Percentiles rank a stretch among this genome's conserved stretches.
These are phyloP conservation scores for Lactifluus pinguis DNA, from an alignment of 768 basidiomycete genomes.

Conservation along the genomic window DNA sequence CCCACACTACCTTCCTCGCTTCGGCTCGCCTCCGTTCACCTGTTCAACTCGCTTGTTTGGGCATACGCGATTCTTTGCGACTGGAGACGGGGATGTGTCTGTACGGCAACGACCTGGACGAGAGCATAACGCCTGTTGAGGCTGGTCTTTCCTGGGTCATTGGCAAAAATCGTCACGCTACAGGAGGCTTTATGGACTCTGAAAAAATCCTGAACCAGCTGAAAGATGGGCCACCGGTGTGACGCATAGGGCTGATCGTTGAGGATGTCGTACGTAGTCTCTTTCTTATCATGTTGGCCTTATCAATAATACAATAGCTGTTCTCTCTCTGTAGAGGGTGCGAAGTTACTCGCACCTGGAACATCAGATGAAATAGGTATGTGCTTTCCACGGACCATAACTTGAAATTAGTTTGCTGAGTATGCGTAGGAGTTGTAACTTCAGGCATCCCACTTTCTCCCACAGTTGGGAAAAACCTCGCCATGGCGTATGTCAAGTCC, in stretches of 20 bases:
- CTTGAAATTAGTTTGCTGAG: constrained; percentile 2
- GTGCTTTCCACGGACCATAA: constrained; percentile 19
- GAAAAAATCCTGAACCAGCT: constrained; percentile 65
- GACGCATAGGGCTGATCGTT: constrained; percentile 76
- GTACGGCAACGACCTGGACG: constrained; percentile 90
- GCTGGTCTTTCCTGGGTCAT: constrained; percentile 92
- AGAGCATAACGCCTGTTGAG: constrained; percentile 78
- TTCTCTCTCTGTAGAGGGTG: constrained; percentile 49
- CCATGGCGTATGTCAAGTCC: constrained; percentile 83
- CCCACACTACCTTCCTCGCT: constrained; percentile 63
- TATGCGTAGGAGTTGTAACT: constrained; percentile 56
- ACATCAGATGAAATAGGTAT: constrained; percentile 52
- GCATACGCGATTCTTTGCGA: constrained; percentile 87
- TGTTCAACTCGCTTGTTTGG: constrained; percentile 83
- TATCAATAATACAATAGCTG: not conserved
- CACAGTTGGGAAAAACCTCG: constrained; percentile 81
- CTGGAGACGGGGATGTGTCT: constrained; percentile 96
- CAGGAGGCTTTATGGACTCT: constrained; percentile 70
- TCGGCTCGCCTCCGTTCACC: constrained; percentile 48
- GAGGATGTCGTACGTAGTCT: constrained; percentile 61
- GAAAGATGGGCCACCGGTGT: constrained; percentile 64
- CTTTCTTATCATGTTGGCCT: not conserved
- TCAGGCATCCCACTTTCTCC: constrained; percentile 91
- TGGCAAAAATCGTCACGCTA: constrained; percentile 73
- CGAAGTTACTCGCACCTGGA: constrained; percentile 55